A percentile compares a stretch with the other conserved stretches of the same genome.
phyloP scores from a whole-genome alignment of 805 yeast genomes.

The Kuraishia capsulata region DNA sequence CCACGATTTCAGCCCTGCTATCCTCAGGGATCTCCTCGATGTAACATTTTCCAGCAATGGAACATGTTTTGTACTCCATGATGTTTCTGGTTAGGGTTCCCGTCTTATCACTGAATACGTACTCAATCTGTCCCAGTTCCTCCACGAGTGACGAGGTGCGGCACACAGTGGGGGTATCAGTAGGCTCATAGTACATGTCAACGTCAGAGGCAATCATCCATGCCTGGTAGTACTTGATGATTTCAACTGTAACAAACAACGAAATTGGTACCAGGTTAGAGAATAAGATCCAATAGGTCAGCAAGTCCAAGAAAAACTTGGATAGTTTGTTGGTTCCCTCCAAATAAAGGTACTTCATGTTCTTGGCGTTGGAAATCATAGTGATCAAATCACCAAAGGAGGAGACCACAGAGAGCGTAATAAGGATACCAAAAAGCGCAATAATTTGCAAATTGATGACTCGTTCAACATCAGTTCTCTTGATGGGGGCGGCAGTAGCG shows the following conservation, averaged over 20 bases:
- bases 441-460: constrained; percentile 88
- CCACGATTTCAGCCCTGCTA: constrained; percentile 53
- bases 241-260: constrained; percentile 90
- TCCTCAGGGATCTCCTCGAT: constrained; percentile 90
- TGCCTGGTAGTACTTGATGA: constrained; percentile 93
- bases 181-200: constrained; percentile 80
- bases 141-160: constrained; percentile 94
- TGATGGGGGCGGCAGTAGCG: constrained; percentile 97
- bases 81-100: constrained; percentile 94
- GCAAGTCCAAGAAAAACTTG: constrained; percentile 74
- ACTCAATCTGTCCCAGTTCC: constrained; percentile 94
- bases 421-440: constrained; percentile 74
- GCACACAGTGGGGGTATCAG: constrained; percentile 92
- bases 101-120: constrained; percentile 93
- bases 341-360: constrained; percentile 56
- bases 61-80: constrained; percentile 92
- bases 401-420: constrained; percentile 69
- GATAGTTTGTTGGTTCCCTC: constrained; percentile 60
- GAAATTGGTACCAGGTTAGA: constrained; percentile 98
- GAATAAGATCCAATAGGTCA: constrained; percentile 93
- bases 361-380: constrained; percentile 39
- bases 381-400: constrained; percentile 82
- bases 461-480: constrained; percentile 93
- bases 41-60: constrained; percentile 88
- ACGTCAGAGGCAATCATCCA: constrained; percentile 88